Base-by-base conservation (phyloP, 495 filamentous ascomycete genomes). In the Evernia prunastri region DNA sequence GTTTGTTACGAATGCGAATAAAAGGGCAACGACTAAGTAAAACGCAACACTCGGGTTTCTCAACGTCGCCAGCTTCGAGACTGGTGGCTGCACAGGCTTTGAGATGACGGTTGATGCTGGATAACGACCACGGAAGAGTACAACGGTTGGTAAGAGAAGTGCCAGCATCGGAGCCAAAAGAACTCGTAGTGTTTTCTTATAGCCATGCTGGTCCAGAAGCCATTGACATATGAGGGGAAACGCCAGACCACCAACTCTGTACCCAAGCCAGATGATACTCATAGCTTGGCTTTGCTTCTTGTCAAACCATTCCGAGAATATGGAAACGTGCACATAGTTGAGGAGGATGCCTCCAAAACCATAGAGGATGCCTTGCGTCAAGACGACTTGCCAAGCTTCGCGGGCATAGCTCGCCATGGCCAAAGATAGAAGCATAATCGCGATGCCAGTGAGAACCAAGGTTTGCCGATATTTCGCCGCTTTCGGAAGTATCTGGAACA, bases 291-390 rank as follows among this genome's bases (percentile, higher is more conserved):
- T 57, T 37, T 64, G 49, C 54, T 60, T 67, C 18, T 65, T 64
- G 37, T 67, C 62, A 20, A 67, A 67, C 56, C 65, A 67, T 42
- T 67, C 65, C 15, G 65, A 63, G 56, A 67, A 67, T 17, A 67
- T 65, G 8, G 65, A 67, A 23, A 67, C 62, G 51, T 67, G 62
- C 17, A 67, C 65, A 47, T 65, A 67, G 25, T 65, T 67, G 25
- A 67, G 65, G 33, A 67, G 49, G n/a, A 67, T 67, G 18, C 65
- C 65, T 17, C 65, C 65, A 25, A 67, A 42, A 27, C 65, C 65
- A 45, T 59, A 67, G 8, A 67, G 56, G 27, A 67, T 60, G 1
- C 65, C 65, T 49, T 67, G 65, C 25, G 65, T 65, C 39, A 67
- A 36, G 25, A 67, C 61, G 27, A 67, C 56, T 40, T 67, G 65